Evolutionary conservation across 163 green algal species (phyloP).

Genomic region (Scenedesmus sp.): DNA sequence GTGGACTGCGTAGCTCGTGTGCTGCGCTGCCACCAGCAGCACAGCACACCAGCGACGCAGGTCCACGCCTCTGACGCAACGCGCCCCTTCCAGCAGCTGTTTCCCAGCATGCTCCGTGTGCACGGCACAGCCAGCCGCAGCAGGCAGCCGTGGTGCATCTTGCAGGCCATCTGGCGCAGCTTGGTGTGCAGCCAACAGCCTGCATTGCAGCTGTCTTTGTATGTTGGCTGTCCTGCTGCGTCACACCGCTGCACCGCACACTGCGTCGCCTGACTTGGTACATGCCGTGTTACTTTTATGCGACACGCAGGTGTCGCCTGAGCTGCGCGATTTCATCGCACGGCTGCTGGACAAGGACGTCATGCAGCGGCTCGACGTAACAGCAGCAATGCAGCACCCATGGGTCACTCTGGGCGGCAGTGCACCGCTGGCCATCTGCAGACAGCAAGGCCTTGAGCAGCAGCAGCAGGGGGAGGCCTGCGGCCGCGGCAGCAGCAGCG

Average conservation of each 20-base stretch:
- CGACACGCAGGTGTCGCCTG: conserved; percentile 15
- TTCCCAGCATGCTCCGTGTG: neutral
- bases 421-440: conserved; percentile 43
- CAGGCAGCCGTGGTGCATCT: neutral
- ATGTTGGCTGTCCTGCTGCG: neutral
- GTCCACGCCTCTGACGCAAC: too few relatives aligned
- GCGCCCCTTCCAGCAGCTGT: too few relatives aligned
- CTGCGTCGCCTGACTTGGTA: too few relatives aligned
- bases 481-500: neutral
- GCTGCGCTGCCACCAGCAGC: too few relatives aligned
- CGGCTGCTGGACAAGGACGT: conserved; percentile 66
- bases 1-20: too few relatives aligned
- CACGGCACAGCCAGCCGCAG: too few relatives aligned
- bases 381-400: conserved; percentile 57
- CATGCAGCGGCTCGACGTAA: conserved; percentile 40
- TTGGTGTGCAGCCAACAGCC: neutral
- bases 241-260: too few relatives aligned
- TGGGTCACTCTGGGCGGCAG: conserved; percentile 65
- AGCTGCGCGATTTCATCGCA: conserved; percentile 54
- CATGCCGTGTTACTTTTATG: neutral
- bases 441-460: neutral
- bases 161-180: neutral
- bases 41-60: too few relatives aligned
- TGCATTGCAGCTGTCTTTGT: neutral
- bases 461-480: neutral